Evolutionary conservation across 1,139 yeast genomes (phyloP).

Genomic region (Scheffersomyces stambukii): DNA sequence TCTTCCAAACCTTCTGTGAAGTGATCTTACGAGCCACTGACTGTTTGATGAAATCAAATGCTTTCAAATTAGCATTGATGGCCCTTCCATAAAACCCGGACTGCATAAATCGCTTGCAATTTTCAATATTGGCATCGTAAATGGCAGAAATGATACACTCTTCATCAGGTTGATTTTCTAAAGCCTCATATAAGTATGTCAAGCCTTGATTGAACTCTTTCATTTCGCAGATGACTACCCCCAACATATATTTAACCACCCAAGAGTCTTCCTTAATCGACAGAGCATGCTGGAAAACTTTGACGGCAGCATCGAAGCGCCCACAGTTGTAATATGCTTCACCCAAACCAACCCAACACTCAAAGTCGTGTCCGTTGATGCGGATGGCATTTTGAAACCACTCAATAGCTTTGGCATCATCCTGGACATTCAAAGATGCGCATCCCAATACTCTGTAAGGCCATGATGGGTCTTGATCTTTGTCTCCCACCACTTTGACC

Average conservation of each 20-base stretch:
- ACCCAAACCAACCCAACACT: slow-evolving; percentile 92
- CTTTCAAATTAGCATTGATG: slow-evolving; percentile 33
- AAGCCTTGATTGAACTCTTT: slow-evolving; percentile 38
- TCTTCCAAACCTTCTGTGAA: slow-evolving; percentile 54
- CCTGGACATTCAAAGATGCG: slow-evolving; percentile 65
- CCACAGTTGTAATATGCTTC: slow-evolving; percentile 89
- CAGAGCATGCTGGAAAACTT: slow-evolving; percentile 70
- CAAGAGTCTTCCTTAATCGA: slow-evolving; percentile 43
- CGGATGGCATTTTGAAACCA: slow-evolving; percentile 86
- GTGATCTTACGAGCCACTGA: slow-evolving; percentile 32
- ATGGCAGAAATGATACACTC: slow-evolving; percentile 55
- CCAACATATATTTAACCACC: slow-evolving; percentile 65
- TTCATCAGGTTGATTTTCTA: slow-evolving; percentile 43
- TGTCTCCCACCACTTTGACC: slow-evolving; percentile 18
- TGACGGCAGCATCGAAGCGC: slow-evolving; percentile 77
- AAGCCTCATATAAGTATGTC: slow-evolving; percentile 31
- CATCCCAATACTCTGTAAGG: slow-evolving; percentile 87
- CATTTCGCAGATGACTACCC: slow-evolving; percentile 50
- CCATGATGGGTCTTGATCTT: slow-evolving; percentile 53
- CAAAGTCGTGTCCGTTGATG: slow-evolving; percentile 58
- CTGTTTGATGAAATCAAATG: slow-evolving; percentile 46
- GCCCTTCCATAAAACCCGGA: slow-evolving; percentile 68
- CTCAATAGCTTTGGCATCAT: slow-evolving; percentile 77
- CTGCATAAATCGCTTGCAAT: slow-evolving; percentile 48
- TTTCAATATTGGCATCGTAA: slow-evolving; percentile 52